Evolutionary conservation across 331 rosid genomes (phyloP).

Genomic region (Rhamnella rubrinervis): DNA sequence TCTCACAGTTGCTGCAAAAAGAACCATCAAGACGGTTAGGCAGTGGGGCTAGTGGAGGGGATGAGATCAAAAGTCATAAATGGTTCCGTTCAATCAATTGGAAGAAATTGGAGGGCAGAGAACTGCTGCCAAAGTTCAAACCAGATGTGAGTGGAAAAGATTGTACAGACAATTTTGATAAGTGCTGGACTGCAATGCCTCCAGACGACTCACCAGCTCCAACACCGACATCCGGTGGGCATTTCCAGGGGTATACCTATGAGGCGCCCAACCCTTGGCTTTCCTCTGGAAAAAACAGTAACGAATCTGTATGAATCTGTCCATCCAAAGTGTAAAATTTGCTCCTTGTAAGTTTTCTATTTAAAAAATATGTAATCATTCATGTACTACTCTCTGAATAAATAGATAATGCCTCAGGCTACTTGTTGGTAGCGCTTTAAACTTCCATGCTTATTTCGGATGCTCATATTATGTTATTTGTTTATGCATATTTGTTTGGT

Average conservation of each 20-base stretch:
- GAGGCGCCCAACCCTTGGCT: conserved; percentile 92
- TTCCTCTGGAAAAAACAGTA: conserved; percentile 39
- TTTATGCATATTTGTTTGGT: not conserved
- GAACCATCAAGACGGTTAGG: conserved; percentile 80
- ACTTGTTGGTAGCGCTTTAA: not conserved
- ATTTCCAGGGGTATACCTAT: conserved; percentile 82
- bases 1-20: conserved; percentile 74
- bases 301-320: conserved; percentile 15
- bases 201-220: conserved; percentile 85
- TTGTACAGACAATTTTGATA: conserved; percentile 82
- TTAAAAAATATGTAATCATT: not conserved
- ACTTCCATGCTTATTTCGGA: not conserved
- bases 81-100: conserved; percentile 85
- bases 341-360: conserved; percentile 22
- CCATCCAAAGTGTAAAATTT: conserved; percentile 20
- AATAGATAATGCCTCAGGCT: conserved; percentile 3
- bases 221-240: conserved; percentile 78
- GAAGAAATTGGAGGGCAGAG: conserved; percentile 89
- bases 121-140: conserved; percentile 71
- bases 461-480: too few relatives aligned
- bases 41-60: conserved; percentile 72
- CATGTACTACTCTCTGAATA: conserved; percentile 14
- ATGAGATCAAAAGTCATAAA: conserved; percentile 66
- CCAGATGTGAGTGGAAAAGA: conserved; percentile 84
- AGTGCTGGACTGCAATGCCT: conserved; percentile 94